These are phyloP conservation scores for Pelargonium myrrhifolium DNA, from an alignment of 441 rosid genomes.

Conservation along the genomic window DNA sequence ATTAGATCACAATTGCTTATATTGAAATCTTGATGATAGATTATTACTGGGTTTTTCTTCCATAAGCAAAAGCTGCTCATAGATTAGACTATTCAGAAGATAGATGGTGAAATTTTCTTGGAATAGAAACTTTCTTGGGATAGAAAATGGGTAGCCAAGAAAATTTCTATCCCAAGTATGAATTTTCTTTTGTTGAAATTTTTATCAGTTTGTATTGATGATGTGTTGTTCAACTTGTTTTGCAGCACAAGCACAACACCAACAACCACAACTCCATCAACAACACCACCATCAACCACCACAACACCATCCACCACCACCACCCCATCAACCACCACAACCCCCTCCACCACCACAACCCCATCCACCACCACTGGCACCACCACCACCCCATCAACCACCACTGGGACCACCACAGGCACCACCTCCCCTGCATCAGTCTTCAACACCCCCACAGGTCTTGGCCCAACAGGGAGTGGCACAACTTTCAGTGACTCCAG, in stretches of 20 bases:
- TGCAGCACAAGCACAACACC: conserved; percentile 1
- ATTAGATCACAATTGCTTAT: background rate
- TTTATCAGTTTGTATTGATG: background rate
- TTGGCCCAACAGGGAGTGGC: conserved; percentile 44
- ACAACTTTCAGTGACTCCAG: conserved; percentile 27
- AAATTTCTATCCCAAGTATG: no score
- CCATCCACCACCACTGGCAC: conserved; percentile 10
- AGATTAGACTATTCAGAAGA: background rate
- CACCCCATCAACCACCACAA: conserved; percentile 16
- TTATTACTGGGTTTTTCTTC: conserved; percentile 18
- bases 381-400: background rate
- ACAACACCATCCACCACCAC: conserved; percentile 10
- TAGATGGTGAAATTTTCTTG: no score
- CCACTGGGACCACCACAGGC: conserved; percentile 24
- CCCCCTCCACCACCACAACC: conserved; percentile 24
- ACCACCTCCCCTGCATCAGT: conserved; percentile 22
- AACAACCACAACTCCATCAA: background rate
- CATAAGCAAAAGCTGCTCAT: conserved; percentile 3
- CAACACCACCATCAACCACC: conserved; percentile 5
- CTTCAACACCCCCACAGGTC: conserved; percentile 22
- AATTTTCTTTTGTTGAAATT: no score
- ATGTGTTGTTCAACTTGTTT: background rate
- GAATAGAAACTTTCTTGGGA: no score
- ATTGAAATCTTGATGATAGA: conserved; percentile 11
- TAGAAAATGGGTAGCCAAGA: no score